Evolutionary conservation across 2,329 filamentous ascomycete genomes (phyloP).

Genomic region (Sarocladium oryzae): DNA sequence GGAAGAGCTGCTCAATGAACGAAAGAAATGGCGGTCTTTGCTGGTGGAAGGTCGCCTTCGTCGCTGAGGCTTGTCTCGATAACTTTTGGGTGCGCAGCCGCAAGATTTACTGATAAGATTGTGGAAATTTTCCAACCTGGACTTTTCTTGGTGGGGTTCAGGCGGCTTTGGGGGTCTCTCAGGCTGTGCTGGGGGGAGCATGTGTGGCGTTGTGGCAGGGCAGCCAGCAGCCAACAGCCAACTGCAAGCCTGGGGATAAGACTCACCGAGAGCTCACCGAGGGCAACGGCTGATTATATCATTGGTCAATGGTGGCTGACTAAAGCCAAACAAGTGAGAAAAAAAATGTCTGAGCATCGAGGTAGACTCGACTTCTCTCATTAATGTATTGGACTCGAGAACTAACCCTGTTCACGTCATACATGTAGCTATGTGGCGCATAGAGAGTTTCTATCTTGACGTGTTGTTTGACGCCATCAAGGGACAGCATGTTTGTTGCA

Average conservation of each 20-base stretch:
- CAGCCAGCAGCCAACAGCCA: neutral
- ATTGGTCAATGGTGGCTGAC: conserved; percentile 7
- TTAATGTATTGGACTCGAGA: neutral
- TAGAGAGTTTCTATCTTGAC: too few relatives aligned
- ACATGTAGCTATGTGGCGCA: too few relatives aligned
- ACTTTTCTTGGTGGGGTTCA: conserved; percentile 9
- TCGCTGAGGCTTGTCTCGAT: neutral
- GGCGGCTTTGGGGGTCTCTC: neutral
- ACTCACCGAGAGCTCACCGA: conserved; percentile 7
- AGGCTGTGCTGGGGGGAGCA: too few relatives aligned
- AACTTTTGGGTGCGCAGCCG: conserved; percentile 4
- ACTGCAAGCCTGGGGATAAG: neutral
- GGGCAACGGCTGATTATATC: neutral
- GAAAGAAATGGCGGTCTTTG: neutral
- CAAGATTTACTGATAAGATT: conserved; percentile 12
- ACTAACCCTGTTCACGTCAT: too few relatives aligned
- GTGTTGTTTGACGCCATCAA: too few relatives aligned
- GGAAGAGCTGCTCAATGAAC: neutral
- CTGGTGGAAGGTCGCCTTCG: neutral
- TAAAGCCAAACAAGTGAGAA: neutral
- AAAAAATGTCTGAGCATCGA: neutral
- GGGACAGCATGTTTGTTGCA: neutral
- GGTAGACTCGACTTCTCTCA: too few relatives aligned
- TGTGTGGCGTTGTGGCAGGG: conserved; percentile 3
- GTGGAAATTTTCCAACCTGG: conserved; percentile 10